These are phyloP conservation scores for Trypanosomatidae sp. DNA, from an alignment of 208 protist species.

Conservation along the genomic window DNA sequence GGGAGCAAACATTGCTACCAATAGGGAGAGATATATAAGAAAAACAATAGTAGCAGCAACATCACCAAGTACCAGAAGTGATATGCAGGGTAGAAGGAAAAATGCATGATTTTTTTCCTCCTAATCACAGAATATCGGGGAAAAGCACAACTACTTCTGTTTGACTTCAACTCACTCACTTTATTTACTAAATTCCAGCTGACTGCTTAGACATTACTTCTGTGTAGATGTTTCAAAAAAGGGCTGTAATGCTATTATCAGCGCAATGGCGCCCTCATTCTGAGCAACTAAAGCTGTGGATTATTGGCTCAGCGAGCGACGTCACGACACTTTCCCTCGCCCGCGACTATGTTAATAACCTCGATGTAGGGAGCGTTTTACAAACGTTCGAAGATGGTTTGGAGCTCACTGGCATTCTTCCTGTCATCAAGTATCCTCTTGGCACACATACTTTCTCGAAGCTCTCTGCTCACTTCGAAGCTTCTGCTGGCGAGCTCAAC, in stretches of 20 bases:
- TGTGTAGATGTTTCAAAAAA: conserved; percentile 10
- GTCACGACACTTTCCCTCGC: conserved; percentile 17
- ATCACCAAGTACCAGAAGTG: not conserved
- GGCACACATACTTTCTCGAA: conserved; percentile 14
- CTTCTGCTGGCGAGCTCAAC: conserved; percentile 5
- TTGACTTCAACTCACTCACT: not conserved
- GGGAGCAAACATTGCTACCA: not conserved
- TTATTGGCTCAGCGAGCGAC: conserved; percentile 37
- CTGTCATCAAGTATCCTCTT: conserved; percentile 21
- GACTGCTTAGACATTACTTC: not conserved
- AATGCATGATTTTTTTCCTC: not conserved
- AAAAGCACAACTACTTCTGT: not conserved
- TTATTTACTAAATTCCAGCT: not conserved
- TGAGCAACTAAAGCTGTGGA: conserved; percentile 60
- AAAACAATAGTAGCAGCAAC: not conserved
- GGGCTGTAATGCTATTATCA: conserved; percentile 12
- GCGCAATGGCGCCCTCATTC: conserved; percentile 58
- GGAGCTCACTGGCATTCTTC: conserved; percentile 22
- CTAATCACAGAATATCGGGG: not conserved
- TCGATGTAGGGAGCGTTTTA: conserved; percentile 19
- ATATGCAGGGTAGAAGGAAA: not conserved
- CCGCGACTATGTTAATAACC: conserved; percentile 25
- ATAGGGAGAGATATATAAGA: not conserved
- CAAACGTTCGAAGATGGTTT: conserved; percentile 28
- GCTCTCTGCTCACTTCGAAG: conserved; percentile 21